Conservation (phyloP, 257 asterid genomes). For the Solanum ahanhuiri region DNA sequence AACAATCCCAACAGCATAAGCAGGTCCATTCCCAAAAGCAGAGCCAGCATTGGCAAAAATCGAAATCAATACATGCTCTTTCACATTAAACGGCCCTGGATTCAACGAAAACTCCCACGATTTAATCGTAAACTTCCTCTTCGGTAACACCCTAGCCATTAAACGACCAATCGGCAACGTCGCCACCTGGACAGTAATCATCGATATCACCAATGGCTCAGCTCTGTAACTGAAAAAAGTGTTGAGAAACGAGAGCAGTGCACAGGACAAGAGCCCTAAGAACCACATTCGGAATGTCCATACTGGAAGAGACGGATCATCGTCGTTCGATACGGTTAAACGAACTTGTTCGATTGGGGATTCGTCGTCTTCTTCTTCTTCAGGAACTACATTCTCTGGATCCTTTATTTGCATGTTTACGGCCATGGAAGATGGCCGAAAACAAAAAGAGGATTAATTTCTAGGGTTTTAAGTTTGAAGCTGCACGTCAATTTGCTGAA, state of each 20-base stretch:
- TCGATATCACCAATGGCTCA: slow-evolving; percentile 31
- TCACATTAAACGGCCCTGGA: slow-evolving; percentile 67
- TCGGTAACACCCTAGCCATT: slow-evolving; percentile 50
- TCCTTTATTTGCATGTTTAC: not conserved
- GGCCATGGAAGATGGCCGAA: not conserved
- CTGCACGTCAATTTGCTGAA: not conserved
- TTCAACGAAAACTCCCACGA: slow-evolving; percentile 39
- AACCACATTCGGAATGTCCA: slow-evolving; percentile 79
- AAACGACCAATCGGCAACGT: slow-evolving; percentile 49
- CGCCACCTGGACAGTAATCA: slow-evolving; percentile 48
- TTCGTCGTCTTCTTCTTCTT: slow-evolving; percentile 9
- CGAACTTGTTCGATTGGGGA: slow-evolving; percentile 59
- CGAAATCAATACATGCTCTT: slow-evolving; percentile 64
- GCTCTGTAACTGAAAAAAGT: slow-evolving; percentile 47
- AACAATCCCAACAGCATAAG: slow-evolving; percentile 53
- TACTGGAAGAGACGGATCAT: slow-evolving; percentile 51
- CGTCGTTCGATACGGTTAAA: slow-evolving; percentile 33
- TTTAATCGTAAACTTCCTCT: slow-evolving; percentile 24
- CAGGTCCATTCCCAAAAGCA: slow-evolving; percentile 39
- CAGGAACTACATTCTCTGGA: not conserved
- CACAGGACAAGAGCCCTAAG: slow-evolving; percentile 36
- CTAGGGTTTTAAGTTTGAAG: not conserved
- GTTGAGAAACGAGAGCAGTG: slow-evolving; percentile 35
- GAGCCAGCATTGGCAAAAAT: slow-evolving; percentile 61
- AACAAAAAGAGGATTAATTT: not conserved